A percentile compares a stretch with the other conserved stretches of the same genome.
Conservation (phyloP, 2,329 filamentous ascomycete species). For the Diaporthe vexans region DNA sequence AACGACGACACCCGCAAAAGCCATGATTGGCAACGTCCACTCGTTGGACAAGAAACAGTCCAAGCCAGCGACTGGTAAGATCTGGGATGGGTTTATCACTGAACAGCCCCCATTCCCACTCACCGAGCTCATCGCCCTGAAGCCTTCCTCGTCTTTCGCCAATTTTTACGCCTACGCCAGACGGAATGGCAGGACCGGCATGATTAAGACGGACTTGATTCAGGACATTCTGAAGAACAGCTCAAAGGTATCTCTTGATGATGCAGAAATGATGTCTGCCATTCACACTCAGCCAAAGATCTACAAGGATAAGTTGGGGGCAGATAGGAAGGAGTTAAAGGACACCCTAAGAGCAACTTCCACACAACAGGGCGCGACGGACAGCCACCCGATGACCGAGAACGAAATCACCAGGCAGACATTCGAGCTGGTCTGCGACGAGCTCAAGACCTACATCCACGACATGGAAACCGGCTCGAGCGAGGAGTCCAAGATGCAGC, state of each 20-base stretch:
- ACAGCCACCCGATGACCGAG: background rate
- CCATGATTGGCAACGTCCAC: background rate
- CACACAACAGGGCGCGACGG: background rate
- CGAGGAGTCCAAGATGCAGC: background rate
- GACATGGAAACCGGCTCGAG: background rate
- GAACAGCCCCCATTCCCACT: background rate
- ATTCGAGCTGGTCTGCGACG: background rate
- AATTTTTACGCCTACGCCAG: constrained; percentile 4
- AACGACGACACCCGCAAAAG: background rate
- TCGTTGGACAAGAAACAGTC: background rate
- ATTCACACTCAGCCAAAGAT: background rate
- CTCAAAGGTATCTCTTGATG: background rate
- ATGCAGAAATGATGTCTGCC: background rate
- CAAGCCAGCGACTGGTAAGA: background rate
- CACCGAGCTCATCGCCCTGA: background rate
- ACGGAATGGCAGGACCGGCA: too few species aligned
- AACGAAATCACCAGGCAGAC: background rate
- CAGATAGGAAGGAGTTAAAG: background rate
- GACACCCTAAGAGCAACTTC: background rate
- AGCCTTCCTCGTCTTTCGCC: background rate
- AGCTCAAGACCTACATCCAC: background rate
- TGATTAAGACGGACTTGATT: background rate
- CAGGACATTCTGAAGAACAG: background rate
- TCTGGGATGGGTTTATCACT: background rate
- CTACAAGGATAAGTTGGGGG: too few species aligned